Percentiles rank a stretch among this genome's conserved stretches.
These are phyloP conservation scores for Tetragonia tetragonoides DNA, from an alignment of 148 eudicot genomes.

Conservation along the genomic window DNA sequence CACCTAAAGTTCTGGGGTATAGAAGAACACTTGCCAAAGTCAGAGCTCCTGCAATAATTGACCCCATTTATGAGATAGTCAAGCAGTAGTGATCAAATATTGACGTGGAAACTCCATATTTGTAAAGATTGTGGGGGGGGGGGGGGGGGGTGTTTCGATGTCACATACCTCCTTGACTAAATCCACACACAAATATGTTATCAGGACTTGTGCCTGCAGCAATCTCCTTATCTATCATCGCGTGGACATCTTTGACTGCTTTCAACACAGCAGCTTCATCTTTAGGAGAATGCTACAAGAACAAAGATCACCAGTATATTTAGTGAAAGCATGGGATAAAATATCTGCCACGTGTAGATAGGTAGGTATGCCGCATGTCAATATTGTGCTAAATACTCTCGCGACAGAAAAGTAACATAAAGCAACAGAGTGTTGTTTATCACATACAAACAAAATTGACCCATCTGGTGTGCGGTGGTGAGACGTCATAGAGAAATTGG, in stretches of 20 bases:
- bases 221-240: conserved; percentile 85
- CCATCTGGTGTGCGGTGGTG: background rate
- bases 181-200: conserved; percentile 92
- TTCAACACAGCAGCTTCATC: conserved; percentile 63
- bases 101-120: background rate
- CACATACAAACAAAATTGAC: too few relatives aligned
- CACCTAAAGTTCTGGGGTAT: conserved; percentile 87
- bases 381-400: too few relatives aligned
- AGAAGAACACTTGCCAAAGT: conserved; percentile 91
- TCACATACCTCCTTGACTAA: conserved; percentile 97
- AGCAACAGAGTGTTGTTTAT: background rate
- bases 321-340: background rate
- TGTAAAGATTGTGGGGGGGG: background rate
- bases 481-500: background rate
- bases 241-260: conserved; percentile 79
- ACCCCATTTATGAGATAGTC: background rate
- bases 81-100: background rate
- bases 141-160: background rate
- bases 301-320: background rate
- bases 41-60: conserved; percentile 68
- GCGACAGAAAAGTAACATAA: background rate
- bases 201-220: conserved; percentile 73
- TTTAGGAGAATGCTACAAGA: conserved; percentile 73
- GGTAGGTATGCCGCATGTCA: background rate
- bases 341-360: background rate